phyloP scores from a whole-genome alignment of 441 rosid genomes.

The Adansonia gregorii region DNA sequence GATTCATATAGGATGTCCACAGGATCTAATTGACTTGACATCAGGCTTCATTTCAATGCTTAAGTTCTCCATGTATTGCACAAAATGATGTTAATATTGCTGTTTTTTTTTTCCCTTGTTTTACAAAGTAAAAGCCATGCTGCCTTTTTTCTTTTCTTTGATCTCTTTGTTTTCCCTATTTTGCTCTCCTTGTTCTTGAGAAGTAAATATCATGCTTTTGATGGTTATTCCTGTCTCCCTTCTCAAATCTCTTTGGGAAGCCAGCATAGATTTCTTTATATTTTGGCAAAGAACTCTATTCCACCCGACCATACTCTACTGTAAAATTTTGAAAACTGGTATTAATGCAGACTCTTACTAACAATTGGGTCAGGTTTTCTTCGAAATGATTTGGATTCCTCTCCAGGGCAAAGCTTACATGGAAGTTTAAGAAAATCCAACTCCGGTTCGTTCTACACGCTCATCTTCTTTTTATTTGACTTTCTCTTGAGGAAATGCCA shows the following conservation, averaged over 20 bases:
- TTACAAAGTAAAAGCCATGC: neutral
- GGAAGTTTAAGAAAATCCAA: slow-evolving; percentile 60
- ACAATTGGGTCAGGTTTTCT: slow-evolving; percentile 41
- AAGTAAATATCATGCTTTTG: slow-evolving; percentile 8
- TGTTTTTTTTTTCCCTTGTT: slow-evolving; percentile 54
- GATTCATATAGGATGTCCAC: neutral
- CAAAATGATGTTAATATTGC: slow-evolving; percentile 27
- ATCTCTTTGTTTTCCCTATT: neutral
- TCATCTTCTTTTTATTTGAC: slow-evolving; percentile 13
- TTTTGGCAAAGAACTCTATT: slow-evolving; percentile 5
- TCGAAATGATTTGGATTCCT: slow-evolving; percentile 45
- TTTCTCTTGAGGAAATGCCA: neutral
- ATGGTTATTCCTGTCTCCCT: slow-evolving; percentile 15
- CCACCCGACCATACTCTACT: neutral
- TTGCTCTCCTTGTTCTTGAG: neutral
- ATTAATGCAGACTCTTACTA: slow-evolving; percentile 15
- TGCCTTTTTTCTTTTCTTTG: neutral
- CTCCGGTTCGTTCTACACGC: slow-evolving; percentile 49
- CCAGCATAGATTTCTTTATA: slow-evolving; percentile 13
- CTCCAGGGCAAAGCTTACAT: slow-evolving; percentile 52
- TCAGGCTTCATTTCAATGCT: neutral
- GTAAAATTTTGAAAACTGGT: slow-evolving; percentile 11
- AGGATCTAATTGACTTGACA: slow-evolving; percentile 5
- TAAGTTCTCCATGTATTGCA: slow-evolving; percentile 50
- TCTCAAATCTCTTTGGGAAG: neutral